A percentile compares a stretch with the other conserved stretches of the same genome.
Evolutionary conservation across 2,329 filamentous ascomycete genomes (phyloP).

Genomic region (Phyllosticta capitalensis): DNA sequence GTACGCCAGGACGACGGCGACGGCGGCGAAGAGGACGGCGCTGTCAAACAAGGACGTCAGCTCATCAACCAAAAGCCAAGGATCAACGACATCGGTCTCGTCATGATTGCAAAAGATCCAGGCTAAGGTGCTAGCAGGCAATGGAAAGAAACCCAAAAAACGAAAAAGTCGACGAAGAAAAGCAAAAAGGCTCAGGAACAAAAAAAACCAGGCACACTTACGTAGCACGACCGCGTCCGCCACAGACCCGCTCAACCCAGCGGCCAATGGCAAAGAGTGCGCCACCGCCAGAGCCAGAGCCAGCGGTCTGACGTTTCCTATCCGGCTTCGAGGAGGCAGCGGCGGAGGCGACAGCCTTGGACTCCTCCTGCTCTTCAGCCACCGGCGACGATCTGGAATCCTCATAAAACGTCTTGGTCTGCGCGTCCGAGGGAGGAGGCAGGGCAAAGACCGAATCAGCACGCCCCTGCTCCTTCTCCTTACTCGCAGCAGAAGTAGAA

Average conservation of each 20-base stretch:
- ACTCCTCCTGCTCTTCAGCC: neutral
- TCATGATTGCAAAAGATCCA: neutral
- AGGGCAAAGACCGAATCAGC: slow-evolving; percentile 9
- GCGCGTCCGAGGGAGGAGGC: neutral
- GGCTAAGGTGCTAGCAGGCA: neutral
- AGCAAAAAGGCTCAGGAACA: neutral
- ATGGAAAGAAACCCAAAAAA: no score
- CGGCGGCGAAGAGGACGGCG: neutral
- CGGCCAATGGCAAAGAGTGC: slow-evolving; percentile 1
- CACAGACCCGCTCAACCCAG: slow-evolving; percentile 4
- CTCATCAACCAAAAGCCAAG: no score
- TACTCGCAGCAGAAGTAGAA: no score
- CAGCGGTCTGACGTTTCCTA: neutral
- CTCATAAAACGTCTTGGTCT: neutral
- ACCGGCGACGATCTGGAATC: neutral
- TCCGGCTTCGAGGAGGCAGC: no score
- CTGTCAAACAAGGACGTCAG: neutral
- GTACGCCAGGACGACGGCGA: neutral
- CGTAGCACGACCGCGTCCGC: slow-evolving; percentile 10
- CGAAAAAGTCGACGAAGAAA: neutral
- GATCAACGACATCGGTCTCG: no score
- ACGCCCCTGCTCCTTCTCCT: slow-evolving; percentile 1
- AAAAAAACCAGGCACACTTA: neutral
- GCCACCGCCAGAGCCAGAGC: no score
- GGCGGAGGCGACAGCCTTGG: neutral